These are phyloP conservation scores for Aquilaria agallochum DNA, from an alignment of 441 rosid species.

Conservation along the genomic window DNA sequence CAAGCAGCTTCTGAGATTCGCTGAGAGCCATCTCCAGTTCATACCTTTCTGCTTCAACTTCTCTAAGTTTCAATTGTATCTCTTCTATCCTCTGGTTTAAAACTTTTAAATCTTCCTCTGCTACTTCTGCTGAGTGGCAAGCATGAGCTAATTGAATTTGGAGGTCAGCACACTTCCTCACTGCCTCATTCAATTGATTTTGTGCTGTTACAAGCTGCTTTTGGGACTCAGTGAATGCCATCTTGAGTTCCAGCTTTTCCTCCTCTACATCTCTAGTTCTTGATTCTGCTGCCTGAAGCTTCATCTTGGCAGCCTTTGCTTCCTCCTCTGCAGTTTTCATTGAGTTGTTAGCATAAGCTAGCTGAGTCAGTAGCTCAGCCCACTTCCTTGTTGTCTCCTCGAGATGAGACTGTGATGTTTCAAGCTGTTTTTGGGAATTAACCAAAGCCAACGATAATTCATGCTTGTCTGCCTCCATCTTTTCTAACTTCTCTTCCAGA, in stretches of 20 bases:
- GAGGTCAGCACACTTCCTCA: conserved; percentile 36
- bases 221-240: conserved; percentile 36
- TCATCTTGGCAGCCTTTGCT: conserved; percentile 19
- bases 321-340: too few relatives aligned
- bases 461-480: conserved; percentile 53
- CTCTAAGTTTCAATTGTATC: conserved; percentile 53
- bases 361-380: conserved; percentile 22
- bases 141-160: conserved; percentile 41
- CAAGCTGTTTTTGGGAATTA: conserved; percentile 39
- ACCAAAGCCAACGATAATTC: conserved; percentile 44
- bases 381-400: conserved; percentile 40
- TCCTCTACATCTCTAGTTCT: conserved; percentile 39
- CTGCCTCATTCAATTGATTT: conserved; percentile 36
- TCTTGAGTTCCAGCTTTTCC: conserved; percentile 40
- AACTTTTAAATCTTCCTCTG: conserved; percentile 44
- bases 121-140: conserved; percentile 45
- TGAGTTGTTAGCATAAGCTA: too few relatives aligned
- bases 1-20: conserved; percentile 39
- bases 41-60: conserved; percentile 46
- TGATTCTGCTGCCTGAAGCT: conserved; percentile 23
- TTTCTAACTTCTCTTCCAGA: conserved; percentile 54
- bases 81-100: conserved; percentile 41
- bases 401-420: conserved; percentile 29
- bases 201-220: conserved; percentile 39
- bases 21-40: conserved; percentile 45